Conservation (phyloP, 2,329 filamentous ascomycete species). For the Fusarium algeriense region DNA sequence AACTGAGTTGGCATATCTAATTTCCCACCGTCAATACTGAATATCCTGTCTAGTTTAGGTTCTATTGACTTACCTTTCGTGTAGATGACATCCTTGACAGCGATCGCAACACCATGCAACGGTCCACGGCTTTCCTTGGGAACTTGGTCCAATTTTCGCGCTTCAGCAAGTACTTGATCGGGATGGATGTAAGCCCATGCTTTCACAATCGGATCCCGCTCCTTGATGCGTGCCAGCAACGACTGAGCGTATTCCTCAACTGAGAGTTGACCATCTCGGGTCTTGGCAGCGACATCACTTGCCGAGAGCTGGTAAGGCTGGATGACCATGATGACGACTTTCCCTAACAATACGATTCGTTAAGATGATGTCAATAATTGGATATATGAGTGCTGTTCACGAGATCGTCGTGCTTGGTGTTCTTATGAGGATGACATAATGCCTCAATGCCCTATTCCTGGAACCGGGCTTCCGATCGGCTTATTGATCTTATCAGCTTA, state of each 20-base stretch:
- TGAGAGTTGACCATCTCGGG: not conserved
- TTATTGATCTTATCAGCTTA: not conserved
- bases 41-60: fast-evolving
- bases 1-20: conserved; percentile 67
- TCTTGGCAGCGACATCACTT: not conserved
- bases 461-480: not conserved
- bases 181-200: conserved; percentile 18
- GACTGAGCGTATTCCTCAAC: conserved; percentile 40
- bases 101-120: conserved; percentile 27
- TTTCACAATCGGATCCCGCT: conserved; percentile 2
- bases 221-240: conserved; percentile 14
- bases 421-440: conserved; percentile 14
- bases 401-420: not conserved
- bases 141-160: conserved; percentile 7
- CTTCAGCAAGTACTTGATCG: conserved; percentile 1
- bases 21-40: fast-evolving
- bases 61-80: conserved; percentile 4
- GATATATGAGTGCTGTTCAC: not conserved
- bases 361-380: fast-evolving
- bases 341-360: no score
- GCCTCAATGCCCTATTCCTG: not conserved
- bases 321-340: not conserved
- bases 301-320: conserved; percentile 12
- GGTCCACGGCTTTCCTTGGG: not conserved
- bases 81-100: conserved; percentile 29